Conservation (phyloP, 2,329 filamentous ascomycete species). For the Sclerotinia nivalis region DNA sequence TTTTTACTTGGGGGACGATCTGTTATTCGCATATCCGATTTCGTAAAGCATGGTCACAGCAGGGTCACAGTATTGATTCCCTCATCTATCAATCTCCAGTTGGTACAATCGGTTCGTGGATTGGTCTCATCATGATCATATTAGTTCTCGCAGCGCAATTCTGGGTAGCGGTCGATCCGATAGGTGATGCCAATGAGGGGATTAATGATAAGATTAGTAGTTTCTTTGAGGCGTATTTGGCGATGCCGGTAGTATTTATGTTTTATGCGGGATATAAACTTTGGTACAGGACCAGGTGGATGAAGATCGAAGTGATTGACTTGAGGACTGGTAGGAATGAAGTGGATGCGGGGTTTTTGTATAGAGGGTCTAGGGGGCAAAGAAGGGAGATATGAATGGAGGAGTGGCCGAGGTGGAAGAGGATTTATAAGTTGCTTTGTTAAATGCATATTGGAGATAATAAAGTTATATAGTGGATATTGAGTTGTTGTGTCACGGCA, state of each 20-base stretch:
- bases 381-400: background rate
- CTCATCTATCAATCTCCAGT: slow-evolving; percentile 63
- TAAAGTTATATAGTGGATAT: background rate
- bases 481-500: background rate
- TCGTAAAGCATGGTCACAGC: slow-evolving; percentile 70
- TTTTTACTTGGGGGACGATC: slow-evolving; percentile 82
- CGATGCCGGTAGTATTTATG: slow-evolving; percentile 64
- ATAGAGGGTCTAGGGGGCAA: slow-evolving; percentile 65
- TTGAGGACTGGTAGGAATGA: slow-evolving; percentile 82
- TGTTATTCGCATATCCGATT: slow-evolving; percentile 90
- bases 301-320: slow-evolving; percentile 76
- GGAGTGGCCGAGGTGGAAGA: slow-evolving; percentile 8
- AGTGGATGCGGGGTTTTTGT: slow-evolving; percentile 50
- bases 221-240: slow-evolving; percentile 75
- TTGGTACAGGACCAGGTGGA: slow-evolving; percentile 66
- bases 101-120: slow-evolving; percentile 61
- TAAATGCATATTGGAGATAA: background rate
- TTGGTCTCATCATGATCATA: slow-evolving; percentile 60
- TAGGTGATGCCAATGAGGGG: slow-evolving; percentile 50
- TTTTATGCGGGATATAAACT: slow-evolving; percentile 80
- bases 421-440: slow-evolving; percentile 4
- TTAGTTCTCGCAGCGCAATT: slow-evolving; percentile 51
- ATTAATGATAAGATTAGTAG: slow-evolving; percentile 53
- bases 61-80: slow-evolving; percentile 61
- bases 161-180: slow-evolving; percentile 79